These are phyloP conservation scores for Metschnikowia peoriensis DNA, from an alignment of 805 yeast species.

Conservation along the genomic window DNA sequence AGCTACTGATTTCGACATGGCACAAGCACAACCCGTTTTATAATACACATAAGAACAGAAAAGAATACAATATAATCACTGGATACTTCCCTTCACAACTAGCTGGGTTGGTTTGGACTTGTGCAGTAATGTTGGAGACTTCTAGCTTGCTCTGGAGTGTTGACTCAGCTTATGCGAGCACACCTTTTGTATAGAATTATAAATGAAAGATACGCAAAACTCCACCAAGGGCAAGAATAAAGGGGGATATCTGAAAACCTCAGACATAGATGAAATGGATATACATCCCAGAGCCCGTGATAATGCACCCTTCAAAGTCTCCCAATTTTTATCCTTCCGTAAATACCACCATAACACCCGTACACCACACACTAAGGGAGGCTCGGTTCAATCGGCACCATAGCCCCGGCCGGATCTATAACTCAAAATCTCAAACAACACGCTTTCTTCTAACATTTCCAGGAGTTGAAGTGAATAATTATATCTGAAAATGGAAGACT, in stretches of 20 bases:
- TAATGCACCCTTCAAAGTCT: too few species aligned
- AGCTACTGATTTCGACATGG: too few species aligned
- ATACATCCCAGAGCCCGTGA: too few species aligned
- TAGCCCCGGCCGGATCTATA: not conserved
- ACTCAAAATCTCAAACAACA: not conserved
- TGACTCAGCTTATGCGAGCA: not conserved
- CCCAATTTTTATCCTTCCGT: too few species aligned
- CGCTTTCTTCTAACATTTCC: not conserved
- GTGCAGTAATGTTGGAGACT: not conserved
- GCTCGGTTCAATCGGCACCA: not conserved
- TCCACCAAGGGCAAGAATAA: not conserved
- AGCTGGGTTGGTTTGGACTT: too few species aligned
- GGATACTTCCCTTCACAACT: too few species aligned
- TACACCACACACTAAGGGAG: not conserved
- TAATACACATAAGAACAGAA: too few species aligned
- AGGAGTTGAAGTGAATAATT: not conserved
- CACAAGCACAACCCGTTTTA: too few species aligned
- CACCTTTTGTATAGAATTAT: not conserved
- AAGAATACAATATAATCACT: too few species aligned
- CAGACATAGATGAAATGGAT: not conserved
- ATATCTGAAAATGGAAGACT: conserved; percentile 53
- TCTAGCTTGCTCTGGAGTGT: not conserved
- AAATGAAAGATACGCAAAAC: not conserved
- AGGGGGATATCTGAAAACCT: not conserved
- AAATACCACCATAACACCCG: not conserved